These are phyloP conservation scores for Vickermania ingenoplastis DNA, from an alignment of 208 protist species.

Conservation along the genomic window DNA sequence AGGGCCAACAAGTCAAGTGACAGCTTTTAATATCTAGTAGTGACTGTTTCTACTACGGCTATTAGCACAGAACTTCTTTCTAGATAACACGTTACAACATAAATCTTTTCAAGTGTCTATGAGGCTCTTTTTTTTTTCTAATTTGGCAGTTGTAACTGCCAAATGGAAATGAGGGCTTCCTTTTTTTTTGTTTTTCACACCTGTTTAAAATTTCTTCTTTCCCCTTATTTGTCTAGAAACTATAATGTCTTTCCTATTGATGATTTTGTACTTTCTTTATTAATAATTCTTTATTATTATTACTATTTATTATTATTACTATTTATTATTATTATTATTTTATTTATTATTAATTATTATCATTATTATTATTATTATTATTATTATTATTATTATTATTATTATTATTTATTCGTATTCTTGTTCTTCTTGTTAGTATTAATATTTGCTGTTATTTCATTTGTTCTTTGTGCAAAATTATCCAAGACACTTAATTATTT, in stretches of 20 bases:
- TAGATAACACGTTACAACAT: too few relatives aligned
- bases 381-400: background rate
- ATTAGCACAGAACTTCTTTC: too few relatives aligned
- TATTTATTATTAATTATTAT: background rate
- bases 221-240: background rate
- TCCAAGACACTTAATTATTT: too few relatives aligned
- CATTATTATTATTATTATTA: background rate
- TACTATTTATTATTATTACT: background rate
- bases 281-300: conserved; percentile 1
- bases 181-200: background rate
- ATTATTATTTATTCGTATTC: background rate
- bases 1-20: too few relatives aligned
- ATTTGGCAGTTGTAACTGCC: background rate
- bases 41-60: too few relatives aligned
- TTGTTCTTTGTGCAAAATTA: too few relatives aligned
- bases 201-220: conserved; percentile 4
- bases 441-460: too few relatives aligned
- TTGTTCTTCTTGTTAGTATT: too few relatives aligned
- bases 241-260: conserved; percentile 1
- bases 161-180: background rate
- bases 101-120: too few relatives aligned
- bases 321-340: background rate
- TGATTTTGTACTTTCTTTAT: background rate
- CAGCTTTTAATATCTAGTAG: too few relatives aligned
- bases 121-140: background rate